Base-by-base conservation (phyloP, 345 rosid species). In the Eucalyptus lansdowneana region DNA sequence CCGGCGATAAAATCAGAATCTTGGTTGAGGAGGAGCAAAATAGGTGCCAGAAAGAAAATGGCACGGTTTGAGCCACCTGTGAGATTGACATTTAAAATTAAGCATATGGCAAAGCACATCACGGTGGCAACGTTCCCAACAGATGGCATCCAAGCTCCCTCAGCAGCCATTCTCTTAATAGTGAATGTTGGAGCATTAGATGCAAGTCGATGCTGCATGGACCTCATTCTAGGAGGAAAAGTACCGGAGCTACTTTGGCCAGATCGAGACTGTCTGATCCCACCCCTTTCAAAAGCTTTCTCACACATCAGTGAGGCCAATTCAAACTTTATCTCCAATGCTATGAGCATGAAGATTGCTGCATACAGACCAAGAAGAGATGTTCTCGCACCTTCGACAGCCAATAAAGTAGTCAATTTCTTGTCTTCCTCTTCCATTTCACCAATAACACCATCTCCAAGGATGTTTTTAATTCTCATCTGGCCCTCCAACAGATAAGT, bases 61-160 rank as follows among this genome's bases (percentile, higher is more conserved):
- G 99, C 99, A 88, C 94, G 97, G 92, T 95, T 97, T 58, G 99
- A 98, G 31, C 99, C 99, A 31, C 99, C 99, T 0, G 99, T 94
- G 88, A 97, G 91, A 89, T 94, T 94, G 90, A 96, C 91, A 88
- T 97, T 98, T 94, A 97, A 93, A 91, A 97, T 96, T 88, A 98
- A 91, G 95, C 99, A 98, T 91, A 96, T 97, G 44, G 99, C 97
- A 89, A 98, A 98, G 93, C 99, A 98, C 98, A 96, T 95, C 47
- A 95, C 90, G 11, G 99, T 96, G 51, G 99, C 99, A 34, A 97
- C 97, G 44, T 98, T 98, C 51, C 99, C 99, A 37, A 96, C 97
- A 3, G 98, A 96, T 2, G 99, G 99, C 99, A 98, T 98, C 99
- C 99, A 98, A 40, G 99, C 98, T 88, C 99, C 99, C 89, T 98